Conservation (phyloP, 2,329 filamentous ascomycete species). For the Aurifilum marmelostoma region DNA sequence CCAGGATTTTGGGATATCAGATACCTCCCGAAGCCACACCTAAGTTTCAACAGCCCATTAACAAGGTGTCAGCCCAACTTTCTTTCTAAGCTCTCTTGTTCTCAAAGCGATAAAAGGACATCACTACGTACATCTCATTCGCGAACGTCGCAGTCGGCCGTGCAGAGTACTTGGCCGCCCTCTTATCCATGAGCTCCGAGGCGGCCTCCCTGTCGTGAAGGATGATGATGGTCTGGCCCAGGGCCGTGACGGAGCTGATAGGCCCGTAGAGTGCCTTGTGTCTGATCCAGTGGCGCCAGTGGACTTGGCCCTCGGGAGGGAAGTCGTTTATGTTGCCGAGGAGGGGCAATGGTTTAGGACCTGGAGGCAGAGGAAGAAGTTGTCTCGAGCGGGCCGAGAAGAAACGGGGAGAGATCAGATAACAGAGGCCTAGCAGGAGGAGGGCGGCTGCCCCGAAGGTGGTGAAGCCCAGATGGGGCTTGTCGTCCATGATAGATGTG, state of each 20-base stretch:
- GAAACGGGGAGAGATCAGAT: background rate
- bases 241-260: conserved; percentile 44
- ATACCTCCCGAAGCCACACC: conserved; percentile 9
- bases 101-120: background rate
- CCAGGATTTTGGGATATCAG: background rate
- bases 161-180: conserved; percentile 8
- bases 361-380: conserved; percentile 44
- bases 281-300: conserved; percentile 47
- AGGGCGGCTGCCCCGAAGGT: background rate
- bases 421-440: background rate
- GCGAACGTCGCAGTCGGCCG: conserved; percentile 21
- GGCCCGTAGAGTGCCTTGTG: conserved; percentile 44
- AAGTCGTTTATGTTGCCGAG: conserved; percentile 55
- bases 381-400: background rate
- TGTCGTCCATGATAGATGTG: background rate
- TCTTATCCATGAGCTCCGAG: conserved; percentile 14
- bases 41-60: background rate
- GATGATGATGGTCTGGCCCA: conserved; percentile 46
- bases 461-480: background rate
- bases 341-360: conserved; percentile 51
- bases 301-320: conserved; percentile 41
- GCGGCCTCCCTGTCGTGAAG: conserved; percentile 40
- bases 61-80: background rate
- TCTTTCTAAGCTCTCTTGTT: background rate
- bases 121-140: conserved; percentile 8